Evolutionary conservation across 768 basidiomycete species (phyloP), one percentile per base, ranked within the genome.

Genomic region (Sporobolomyces phaffii): DNA sequence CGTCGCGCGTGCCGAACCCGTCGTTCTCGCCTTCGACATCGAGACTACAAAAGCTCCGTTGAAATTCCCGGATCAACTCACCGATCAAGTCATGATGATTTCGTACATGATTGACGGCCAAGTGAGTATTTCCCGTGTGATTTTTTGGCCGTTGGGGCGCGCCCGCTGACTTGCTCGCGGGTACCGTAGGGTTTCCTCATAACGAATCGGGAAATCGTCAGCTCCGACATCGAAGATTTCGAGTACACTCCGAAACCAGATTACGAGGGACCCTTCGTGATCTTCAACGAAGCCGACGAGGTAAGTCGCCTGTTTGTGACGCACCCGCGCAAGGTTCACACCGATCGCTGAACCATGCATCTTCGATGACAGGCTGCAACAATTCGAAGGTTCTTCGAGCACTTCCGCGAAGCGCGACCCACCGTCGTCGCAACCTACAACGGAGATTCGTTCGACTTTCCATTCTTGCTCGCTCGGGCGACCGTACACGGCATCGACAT

Each of bases 81-180:
- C 90, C 29, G 96, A 98, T 80, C 93, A 97, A 77, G 91, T 99
- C 74, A 99, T 99, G 94, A 99, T 99, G 96, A 98, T 99, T 70
- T 99, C 96, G 48, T 99, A 98, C 79, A 98, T 99, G 93, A 81
- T 99, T 22, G 96, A 99, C 76, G 94, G 92, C 0, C 90, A 93
- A 50, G 71, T 72, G 59, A 40, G 71, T 26, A n/a, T n/a, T n/a
- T n/a, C n/a, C n/a, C n/a, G n/a, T n/a, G n/a, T n/a, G n/a, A n/a
- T n/a, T n/a, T n/a, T n/a, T n/a, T n/a, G n/a, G n/a, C n/a, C n/a
- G n/a, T n/a, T n/a, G n/a, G n/a, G n/a, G n/a, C n/a, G n/a, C n/a
- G 13, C 15, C 15, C 4, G 13, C 8, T 10, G 38, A 13, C 20
- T 24, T 54, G n/a, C n/a, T n/a, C n/a, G n/a, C n/a, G n/a, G n/a